phyloP scores from a whole-genome alignment of 495 filamentous ascomycete species.

The Neurospora tetrasperma region DNA sequence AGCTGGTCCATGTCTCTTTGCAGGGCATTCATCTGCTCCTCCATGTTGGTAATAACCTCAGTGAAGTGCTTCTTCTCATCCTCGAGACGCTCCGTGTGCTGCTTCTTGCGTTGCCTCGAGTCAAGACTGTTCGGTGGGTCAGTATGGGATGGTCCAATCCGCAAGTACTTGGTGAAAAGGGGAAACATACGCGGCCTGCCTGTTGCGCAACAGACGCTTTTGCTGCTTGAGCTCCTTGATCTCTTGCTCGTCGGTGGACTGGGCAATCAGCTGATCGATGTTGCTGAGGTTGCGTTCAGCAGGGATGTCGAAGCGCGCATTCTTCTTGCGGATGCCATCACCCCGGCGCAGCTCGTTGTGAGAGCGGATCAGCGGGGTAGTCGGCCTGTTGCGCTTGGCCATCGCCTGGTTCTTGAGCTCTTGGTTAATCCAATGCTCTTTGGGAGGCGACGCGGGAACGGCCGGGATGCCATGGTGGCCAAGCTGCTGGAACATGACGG shows the following conservation, averaged over 20 bases:
- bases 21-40: slow-evolving; percentile 65
- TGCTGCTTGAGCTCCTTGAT: slow-evolving; percentile 98
- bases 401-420: slow-evolving; percentile 50
- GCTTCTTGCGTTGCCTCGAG: slow-evolving; percentile 96
- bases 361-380: slow-evolving; percentile 65
- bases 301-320: slow-evolving; percentile 95
- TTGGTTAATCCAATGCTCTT: slow-evolving; percentile 42
- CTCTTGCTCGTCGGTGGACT: slow-evolving; percentile 83
- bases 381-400: slow-evolving; percentile 57
- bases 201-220: slow-evolving; percentile 87
- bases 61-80: slow-evolving; percentile 91
- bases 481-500: slow-evolving; percentile 41
- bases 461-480: slow-evolving; percentile 28
- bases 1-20: slow-evolving; percentile 58
- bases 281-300: slow-evolving; percentile 86
- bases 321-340: slow-evolving; percentile 98
- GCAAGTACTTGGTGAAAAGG: slow-evolving; percentile 12
- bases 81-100: slow-evolving; percentile 93
- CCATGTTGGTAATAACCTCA: slow-evolving; percentile 59
- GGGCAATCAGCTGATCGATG: slow-evolving; percentile 86
- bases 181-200: slow-evolving; percentile 82
- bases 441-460: slow-evolving; percentile 43
- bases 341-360: slow-evolving; percentile 72
- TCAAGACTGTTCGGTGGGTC: slow-evolving; percentile 59
- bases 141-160: slow-evolving; percentile 11